Evolutionary conservation across 805 yeast genomes (phyloP).

Genomic region (Wickerhamiella azymoides): DNA sequence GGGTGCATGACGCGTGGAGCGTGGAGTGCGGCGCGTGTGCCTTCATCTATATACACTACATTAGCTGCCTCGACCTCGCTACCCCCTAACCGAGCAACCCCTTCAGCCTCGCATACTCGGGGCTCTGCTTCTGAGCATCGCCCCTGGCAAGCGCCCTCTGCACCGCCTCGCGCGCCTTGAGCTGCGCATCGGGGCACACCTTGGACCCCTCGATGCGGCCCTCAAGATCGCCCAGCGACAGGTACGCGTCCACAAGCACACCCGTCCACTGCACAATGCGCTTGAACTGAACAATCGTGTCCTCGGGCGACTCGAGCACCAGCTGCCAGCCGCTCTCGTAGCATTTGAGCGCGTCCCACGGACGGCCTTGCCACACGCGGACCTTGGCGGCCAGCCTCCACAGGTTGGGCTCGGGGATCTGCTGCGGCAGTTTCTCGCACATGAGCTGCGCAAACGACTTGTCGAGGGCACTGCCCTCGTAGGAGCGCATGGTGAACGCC

Average conservation of each 20-base stretch:
- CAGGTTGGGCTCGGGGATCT: slow-evolving; percentile 51
- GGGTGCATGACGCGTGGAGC: too few species aligned
- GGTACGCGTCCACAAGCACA: slow-evolving; percentile 76
- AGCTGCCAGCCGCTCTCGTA: slow-evolving; percentile 81
- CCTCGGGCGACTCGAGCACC: slow-evolving; percentile 45
- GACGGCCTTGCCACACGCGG: slow-evolving; percentile 71
- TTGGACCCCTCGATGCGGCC: slow-evolving; percentile 48
- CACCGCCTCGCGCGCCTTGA: slow-evolving; percentile 59
- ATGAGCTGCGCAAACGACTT: slow-evolving; percentile 54
- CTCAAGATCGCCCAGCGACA: slow-evolving; percentile 61
- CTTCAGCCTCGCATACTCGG: slow-evolving; percentile 4
- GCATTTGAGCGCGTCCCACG: slow-evolving; percentile 78
- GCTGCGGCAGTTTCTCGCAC: slow-evolving; percentile 52
- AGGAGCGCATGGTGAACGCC: slow-evolving; percentile 3
- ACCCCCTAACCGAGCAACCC: neutral
- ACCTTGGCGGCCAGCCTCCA: slow-evolving; percentile 82
- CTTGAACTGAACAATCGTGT: slow-evolving; percentile 54
- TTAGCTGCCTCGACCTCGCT: too few species aligned
- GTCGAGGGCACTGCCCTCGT: slow-evolving; percentile 21
- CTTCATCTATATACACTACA: neutral
- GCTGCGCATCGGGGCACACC: slow-evolving; percentile 89
- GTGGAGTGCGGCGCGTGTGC: too few species aligned
- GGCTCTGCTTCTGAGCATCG: slow-evolving; percentile 22
- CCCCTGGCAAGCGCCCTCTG: slow-evolving; percentile 72
- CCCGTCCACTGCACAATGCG: slow-evolving; percentile 65